A percentile compares a stretch with the other conserved stretches of the same genome.
Evolutionary conservation across 805 yeast genomes (phyloP).

Genomic region (Cyberlindnera japonica): DNA sequence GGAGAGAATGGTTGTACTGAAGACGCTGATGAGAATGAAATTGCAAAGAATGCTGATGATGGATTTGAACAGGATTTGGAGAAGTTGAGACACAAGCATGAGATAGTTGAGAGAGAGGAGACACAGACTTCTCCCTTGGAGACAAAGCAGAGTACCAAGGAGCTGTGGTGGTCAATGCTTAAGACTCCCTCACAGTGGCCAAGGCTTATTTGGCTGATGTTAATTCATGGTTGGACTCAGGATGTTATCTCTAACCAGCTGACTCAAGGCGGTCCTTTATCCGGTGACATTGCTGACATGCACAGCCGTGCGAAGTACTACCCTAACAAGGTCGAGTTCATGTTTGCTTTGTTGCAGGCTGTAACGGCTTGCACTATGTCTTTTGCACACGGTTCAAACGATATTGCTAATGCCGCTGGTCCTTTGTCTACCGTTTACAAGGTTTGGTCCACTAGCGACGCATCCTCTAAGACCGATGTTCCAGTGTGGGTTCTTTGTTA

Average conservation of each 20-base stretch:
- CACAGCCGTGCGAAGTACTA: constrained; percentile 60
- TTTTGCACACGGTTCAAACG: constrained; percentile 80
- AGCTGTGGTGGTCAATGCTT: constrained; percentile 36
- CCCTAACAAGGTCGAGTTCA: constrained; percentile 65
- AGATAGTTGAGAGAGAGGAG: neutral
- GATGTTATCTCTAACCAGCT: constrained; percentile 56
- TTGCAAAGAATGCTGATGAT: constrained; percentile 8
- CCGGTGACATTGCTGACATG: constrained; percentile 46
- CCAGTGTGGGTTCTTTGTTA: constrained; percentile 71
- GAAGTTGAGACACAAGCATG: constrained; percentile 20
- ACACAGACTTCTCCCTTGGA: constrained; percentile 20
- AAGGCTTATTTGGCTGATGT: constrained; percentile 41
- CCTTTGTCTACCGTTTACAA: constrained; percentile 65
- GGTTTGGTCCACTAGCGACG: constrained; percentile 53
- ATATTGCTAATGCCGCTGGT: constrained; percentile 74
- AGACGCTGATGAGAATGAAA: constrained; percentile 4
- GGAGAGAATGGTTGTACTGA: neutral
- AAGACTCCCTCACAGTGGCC: constrained; percentile 56
- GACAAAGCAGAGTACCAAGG: constrained; percentile 33
- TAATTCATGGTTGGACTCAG: constrained; percentile 58
- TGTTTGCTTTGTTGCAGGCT: constrained; percentile 65
- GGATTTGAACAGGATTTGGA: constrained; percentile 22
- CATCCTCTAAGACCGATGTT: constrained; percentile 46
- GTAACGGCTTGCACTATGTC: constrained; percentile 78
- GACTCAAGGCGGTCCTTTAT: constrained; percentile 35